Conservation (phyloP, 2,329 filamentous ascomycete species). For the Penicillium sp. region DNA sequence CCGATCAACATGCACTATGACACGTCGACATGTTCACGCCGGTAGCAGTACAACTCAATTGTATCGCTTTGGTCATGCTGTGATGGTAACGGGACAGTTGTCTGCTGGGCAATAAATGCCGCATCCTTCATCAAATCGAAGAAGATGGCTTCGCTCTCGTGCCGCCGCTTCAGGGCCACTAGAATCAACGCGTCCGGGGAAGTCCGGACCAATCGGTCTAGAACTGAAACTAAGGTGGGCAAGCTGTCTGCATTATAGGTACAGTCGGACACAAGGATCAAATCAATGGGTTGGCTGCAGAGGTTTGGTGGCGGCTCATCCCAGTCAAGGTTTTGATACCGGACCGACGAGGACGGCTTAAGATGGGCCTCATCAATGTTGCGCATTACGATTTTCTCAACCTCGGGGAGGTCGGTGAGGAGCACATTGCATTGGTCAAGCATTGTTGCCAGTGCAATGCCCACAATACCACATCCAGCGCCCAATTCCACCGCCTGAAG, state of each 20-base stretch:
- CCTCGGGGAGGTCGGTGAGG: slow-evolving; percentile 67
- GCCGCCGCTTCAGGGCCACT: slow-evolving; percentile 66
- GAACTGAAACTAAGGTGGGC: slow-evolving; percentile 60
- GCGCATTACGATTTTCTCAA: slow-evolving; percentile 57
- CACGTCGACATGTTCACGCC: slow-evolving; percentile 5
- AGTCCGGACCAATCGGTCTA: slow-evolving; percentile 48
- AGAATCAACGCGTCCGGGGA: slow-evolving; percentile 55
- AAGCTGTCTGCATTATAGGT: slow-evolving; percentile 71
- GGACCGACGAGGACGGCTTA: slow-evolving; percentile 43
- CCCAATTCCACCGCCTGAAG: slow-evolving; percentile 64
- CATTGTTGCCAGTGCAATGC: slow-evolving; percentile 61
- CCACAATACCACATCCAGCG: slow-evolving; percentile 68
- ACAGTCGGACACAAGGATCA: slow-evolving; percentile 69
- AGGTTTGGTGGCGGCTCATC: slow-evolving; percentile 52
- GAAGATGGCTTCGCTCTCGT: slow-evolving; percentile 66
- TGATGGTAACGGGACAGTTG: slow-evolving; percentile 37
- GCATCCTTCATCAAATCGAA: slow-evolving; percentile 59
- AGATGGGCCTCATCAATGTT: slow-evolving; percentile 53
- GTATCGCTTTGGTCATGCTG: slow-evolving; percentile 36
- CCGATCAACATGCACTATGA: neutral
- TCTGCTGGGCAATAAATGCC: slow-evolving; percentile 34
- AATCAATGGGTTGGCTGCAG: slow-evolving; percentile 46
- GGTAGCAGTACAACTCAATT: slow-evolving; percentile 41
- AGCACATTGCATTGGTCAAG: slow-evolving; percentile 54
- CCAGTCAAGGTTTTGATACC: slow-evolving; percentile 64